Evolutionary conservation across 2,329 filamentous ascomycete species (phyloP).

Genomic region (Westerdykella aurantiaca): DNA sequence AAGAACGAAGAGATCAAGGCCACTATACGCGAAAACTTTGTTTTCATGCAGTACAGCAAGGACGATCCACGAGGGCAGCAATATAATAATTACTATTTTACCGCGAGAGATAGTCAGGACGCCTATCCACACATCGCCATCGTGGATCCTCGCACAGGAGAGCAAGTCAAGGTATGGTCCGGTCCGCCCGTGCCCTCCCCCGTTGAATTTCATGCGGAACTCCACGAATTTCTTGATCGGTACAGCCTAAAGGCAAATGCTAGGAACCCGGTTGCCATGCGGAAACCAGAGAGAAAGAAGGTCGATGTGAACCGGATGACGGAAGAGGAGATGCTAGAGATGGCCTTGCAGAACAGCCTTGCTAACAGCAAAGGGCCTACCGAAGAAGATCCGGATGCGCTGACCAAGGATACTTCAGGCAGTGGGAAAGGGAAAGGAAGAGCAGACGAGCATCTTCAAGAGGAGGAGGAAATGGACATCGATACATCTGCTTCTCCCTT

Average conservation of each 20-base stretch:
- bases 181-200: constrained; percentile 71
- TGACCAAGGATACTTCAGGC: constrained; percentile 62
- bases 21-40: constrained; percentile 84
- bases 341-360: constrained; percentile 86
- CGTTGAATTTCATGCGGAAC: constrained; percentile 78
- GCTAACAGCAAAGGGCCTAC: constrained; percentile 51
- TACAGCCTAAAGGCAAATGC: constrained; percentile 84
- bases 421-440: constrained; percentile 46
- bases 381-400: constrained; percentile 75
- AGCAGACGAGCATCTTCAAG: constrained; percentile 12
- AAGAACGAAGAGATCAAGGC: constrained; percentile 74
- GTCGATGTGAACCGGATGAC: constrained; percentile 83
- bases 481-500: constrained; percentile 49
- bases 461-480: constrained; percentile 22
- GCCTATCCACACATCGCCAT: constrained; percentile 96
- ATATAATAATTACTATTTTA: constrained; percentile 89
- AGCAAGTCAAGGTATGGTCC: constrained; percentile 95
- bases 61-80: constrained; percentile 70
- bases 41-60: constrained; percentile 93
- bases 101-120: constrained; percentile 69
- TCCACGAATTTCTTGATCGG: constrained; percentile 93
- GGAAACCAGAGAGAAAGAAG: constrained; percentile 64
- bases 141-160: constrained; percentile 88
- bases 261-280: constrained; percentile 85
- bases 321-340: constrained; percentile 93